These are phyloP conservation scores for Scedosporium aurantiacum DNA, from an alignment of 2,329 filamentous ascomycete genomes.

Conservation along the genomic window DNA sequence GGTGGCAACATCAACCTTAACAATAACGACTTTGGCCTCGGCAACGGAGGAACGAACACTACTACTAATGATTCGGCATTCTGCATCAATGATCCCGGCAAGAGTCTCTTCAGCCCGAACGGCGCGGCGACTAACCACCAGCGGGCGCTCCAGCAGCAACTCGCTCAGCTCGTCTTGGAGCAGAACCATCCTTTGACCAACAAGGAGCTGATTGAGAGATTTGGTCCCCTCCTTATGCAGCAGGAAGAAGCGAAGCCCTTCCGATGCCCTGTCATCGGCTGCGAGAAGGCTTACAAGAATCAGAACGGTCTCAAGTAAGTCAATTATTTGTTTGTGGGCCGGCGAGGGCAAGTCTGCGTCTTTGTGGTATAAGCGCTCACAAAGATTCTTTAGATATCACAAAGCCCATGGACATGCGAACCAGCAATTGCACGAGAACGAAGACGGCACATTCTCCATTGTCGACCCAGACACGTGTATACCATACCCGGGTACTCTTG, in stretches of 20 bases:
- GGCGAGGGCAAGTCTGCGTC: slow-evolving; percentile 4
- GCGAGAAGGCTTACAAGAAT: slow-evolving; percentile 99
- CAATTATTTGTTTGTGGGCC: slow-evolving; percentile 8
- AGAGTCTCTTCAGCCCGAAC: slow-evolving; percentile 80
- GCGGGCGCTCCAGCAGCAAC: slow-evolving; percentile 54
- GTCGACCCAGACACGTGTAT: slow-evolving; percentile 91
- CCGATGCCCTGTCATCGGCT: slow-evolving; percentile 94
- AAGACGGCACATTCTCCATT: slow-evolving; percentile 94
- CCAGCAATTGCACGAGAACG: slow-evolving; percentile 91
- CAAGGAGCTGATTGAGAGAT: slow-evolving; percentile 41
- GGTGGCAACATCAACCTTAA: slow-evolving; percentile 53
- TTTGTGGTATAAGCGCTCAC: slow-evolving; percentile 8
- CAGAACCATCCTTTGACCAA: slow-evolving; percentile 62
- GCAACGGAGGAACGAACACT: slow-evolving; percentile 25
- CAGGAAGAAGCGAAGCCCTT: slow-evolving; percentile 95
- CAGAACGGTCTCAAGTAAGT: slow-evolving; percentile 93
- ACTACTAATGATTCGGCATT: slow-evolving; percentile 30
- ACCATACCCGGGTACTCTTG: slow-evolving; percentile 88
- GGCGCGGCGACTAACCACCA: slow-evolving; percentile 54
- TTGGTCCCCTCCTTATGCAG: slow-evolving; percentile 46
- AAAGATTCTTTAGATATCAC: slow-evolving; percentile 41
- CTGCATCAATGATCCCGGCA: slow-evolving; percentile 86
- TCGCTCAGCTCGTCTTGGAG: slow-evolving; percentile 63
- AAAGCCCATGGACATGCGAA: slow-evolving; percentile 88
- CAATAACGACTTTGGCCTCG: slow-evolving; percentile 36